Conservation (phyloP, 108 stramenopile genomes). For the Conticribra guillardii region DNA sequence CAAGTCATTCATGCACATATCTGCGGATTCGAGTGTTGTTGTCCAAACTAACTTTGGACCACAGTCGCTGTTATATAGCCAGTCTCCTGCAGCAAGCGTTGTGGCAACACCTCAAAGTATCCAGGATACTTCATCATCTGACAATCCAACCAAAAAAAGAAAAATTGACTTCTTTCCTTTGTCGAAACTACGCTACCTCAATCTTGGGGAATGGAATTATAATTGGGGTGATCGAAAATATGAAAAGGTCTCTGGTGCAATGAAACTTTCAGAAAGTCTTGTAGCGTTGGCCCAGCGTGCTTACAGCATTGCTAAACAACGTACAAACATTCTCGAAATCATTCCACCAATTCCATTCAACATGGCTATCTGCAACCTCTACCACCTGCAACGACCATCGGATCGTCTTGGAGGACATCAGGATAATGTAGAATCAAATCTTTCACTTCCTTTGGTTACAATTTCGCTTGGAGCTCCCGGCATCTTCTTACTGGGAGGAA, state of each 20-base stretch:
- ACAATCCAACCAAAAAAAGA: slow-evolving; percentile 31
- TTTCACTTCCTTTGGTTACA: slow-evolving; percentile 49
- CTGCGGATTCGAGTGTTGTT: slow-evolving; percentile 35
- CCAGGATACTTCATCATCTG: not conserved
- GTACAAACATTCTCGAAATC: not conserved
- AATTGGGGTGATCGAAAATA: slow-evolving; percentile 49
- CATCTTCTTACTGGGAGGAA: slow-evolving; percentile 48
- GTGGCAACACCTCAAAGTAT: too few relatives aligned
- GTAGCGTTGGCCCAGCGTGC: slow-evolving; percentile 32
- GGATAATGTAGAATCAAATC: slow-evolving; percentile 49
- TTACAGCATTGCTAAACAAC: slow-evolving; percentile 8
- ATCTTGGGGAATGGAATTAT: slow-evolving; percentile 48
- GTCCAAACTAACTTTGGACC: slow-evolving; percentile 48
- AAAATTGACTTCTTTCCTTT: slow-evolving; percentile 42
- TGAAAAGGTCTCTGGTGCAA: slow-evolving; percentile 35
- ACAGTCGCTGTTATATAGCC: slow-evolving; percentile 21
- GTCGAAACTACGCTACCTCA: slow-evolving; percentile 42
- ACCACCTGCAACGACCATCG: slow-evolving; percentile 45
- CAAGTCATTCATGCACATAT: slow-evolving; percentile 32
- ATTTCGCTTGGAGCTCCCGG: slow-evolving; percentile 51
- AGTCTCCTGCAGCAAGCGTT: not conserved
- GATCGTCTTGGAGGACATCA: slow-evolving; percentile 48
- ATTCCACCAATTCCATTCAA: slow-evolving; percentile 19
- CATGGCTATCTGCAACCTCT: slow-evolving; percentile 52
- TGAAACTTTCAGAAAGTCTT: slow-evolving; percentile 14